phyloP scores from a whole-genome alignment of 2,329 filamentous ascomycete genomes.

The Cryphonectria japonica region DNA sequence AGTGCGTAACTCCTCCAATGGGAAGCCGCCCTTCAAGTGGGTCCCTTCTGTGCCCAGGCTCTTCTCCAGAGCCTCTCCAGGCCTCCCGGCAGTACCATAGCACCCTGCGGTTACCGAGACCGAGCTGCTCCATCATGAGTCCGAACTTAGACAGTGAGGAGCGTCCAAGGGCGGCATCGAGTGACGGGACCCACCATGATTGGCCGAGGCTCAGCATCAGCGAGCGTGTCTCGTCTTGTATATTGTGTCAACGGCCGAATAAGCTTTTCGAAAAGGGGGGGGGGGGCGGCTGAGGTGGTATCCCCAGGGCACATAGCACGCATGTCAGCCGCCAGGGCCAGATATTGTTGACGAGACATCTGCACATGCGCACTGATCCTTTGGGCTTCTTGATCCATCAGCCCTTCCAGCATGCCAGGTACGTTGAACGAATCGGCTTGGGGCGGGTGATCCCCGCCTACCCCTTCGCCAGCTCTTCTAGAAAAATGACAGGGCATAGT shows the following conservation, averaged over 20 bases:
- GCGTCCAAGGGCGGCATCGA: neutral
- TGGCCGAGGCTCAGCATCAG: neutral
- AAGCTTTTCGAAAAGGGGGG: neutral
- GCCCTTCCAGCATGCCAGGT: neutral
- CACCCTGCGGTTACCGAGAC: neutral
- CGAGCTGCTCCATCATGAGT: slow-evolving; percentile 9
- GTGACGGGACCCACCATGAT: neutral
- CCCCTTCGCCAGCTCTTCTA: slow-evolving; percentile 12
- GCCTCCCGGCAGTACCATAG: slow-evolving; percentile 2
- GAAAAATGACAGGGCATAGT: slow-evolving; percentile 6
- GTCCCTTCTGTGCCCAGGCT: neutral
- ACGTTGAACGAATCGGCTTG: neutral
- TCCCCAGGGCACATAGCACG: neutral
- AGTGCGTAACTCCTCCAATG: slow-evolving; percentile 10
- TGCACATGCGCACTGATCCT: slow-evolving; percentile 1
- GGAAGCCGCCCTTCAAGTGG: slow-evolving; percentile 2
- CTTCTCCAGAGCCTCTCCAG: neutral
- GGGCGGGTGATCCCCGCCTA: neutral
- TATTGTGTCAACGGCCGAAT: neutral
- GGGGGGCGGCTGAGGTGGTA: neutral
- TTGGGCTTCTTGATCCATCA: neutral
- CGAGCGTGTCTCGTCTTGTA: neutral
- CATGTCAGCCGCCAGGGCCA: neutral
- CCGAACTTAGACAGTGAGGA: neutral
- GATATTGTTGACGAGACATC: neutral